A percentile compares a stretch with the other conserved stretches of the same genome.
Conservation (phyloP, 257 asterid genomes). For the Cinchona pubescens region DNA sequence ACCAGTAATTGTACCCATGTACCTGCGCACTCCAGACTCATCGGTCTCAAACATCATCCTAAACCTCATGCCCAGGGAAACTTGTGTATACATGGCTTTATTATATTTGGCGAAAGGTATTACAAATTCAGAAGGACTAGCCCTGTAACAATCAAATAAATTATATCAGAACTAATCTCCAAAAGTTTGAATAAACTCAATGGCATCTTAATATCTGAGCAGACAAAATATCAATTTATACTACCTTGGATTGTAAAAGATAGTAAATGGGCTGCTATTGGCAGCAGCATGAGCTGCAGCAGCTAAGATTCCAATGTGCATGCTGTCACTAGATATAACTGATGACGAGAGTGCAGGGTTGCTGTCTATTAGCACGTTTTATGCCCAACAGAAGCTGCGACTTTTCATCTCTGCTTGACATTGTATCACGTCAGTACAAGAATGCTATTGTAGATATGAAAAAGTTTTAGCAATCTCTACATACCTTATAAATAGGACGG, state of each 20-base stretch:
- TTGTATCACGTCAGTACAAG: conserved; percentile 6
- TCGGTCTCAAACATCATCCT: conserved; percentile 99
- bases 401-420: conserved; percentile 68
- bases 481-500: conserved; percentile 91
- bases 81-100: conserved; percentile 85
- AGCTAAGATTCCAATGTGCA: conserved; percentile 96
- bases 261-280: conserved; percentile 81
- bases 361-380: conserved; percentile 80
- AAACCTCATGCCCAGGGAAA: conserved; percentile 88
- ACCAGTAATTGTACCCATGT: conserved; percentile 90
- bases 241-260: conserved; percentile 92
- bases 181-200: not conserved
- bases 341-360: conserved; percentile 82
- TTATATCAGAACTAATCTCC: not conserved
- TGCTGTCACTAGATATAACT: conserved; percentile 89
- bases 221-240: not conserved
- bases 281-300: conserved; percentile 99
- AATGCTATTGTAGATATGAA: not conserved
- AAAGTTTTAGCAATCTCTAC: not conserved
- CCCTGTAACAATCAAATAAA: conserved; percentile 46
- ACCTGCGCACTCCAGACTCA: conserved; percentile 87
- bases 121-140: conserved; percentile 92
- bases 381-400: conserved; percentile 83
- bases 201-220: conserved; percentile 1
- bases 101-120: conserved; percentile 88